Evolutionary conservation across 371 early-diverging fungal genomes (phyloP), one percentile per base, ranked within the genome.

Genomic region (Chytridium lagenaria): DNA sequence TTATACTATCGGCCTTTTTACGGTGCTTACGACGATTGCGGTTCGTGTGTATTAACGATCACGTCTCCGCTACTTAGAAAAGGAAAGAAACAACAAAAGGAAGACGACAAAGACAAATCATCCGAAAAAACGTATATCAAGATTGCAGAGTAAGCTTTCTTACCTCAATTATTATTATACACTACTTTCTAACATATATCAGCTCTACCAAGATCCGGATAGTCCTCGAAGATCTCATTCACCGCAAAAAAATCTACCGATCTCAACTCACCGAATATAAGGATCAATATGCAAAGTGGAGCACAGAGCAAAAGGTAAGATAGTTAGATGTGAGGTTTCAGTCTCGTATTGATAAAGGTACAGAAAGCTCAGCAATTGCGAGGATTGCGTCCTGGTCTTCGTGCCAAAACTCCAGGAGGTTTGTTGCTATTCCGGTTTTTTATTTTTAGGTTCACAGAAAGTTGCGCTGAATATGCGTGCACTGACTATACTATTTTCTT

Each of bases 81-180:
- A 52, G 76, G 72, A 22, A 84, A 84, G 71, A 70, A 70, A 40
- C 67, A 69, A 38, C 80, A 81, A 51, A 77, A 82, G 2, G 80
- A 82, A 1, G 75, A 59, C 1, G 68, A 67, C 39, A 78, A 77
- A 50, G 73, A 81, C 50, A 76, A 79, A 39, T 76, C 65, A 28
- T 65, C 39, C 1, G 77, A 79, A 1, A 68, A 65, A 57, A 51
- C 68, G 1, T 38, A 72, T 0, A 50, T 80, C 15, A 78, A 78
- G 61, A 68, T 82, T n/a, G 31, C 80, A n/a, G 72, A 78, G 85
- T 83, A 73, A 64, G 76, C 44, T 36, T 31, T 19, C 3, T 52
- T 30, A 55, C 49, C 34, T 69, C 12, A 31, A 2, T 15, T 64
- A 38, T 23, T 49, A n/a, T n/a, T n/a, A n/a, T n/a, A n/a, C n/a